Evolutionary conservation across 768 basidiomycete genomes (phyloP), one percentile per base, ranked within the genome.

Genomic region (Suillus discolor): DNA sequence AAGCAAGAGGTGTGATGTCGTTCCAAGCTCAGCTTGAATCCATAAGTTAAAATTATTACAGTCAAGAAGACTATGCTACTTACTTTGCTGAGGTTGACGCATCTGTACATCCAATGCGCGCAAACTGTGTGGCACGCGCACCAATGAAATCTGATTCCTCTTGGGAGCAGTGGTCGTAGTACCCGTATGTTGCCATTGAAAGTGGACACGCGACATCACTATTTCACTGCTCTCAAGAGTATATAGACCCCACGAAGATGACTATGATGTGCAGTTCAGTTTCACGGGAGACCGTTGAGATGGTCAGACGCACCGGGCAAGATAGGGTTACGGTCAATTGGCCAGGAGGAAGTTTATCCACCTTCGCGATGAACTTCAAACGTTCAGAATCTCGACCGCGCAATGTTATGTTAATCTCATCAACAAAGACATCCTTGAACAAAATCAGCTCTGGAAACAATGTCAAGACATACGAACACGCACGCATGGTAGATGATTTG

Each of bases 401-500:
- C 20, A 94, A 78, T n/a, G 78, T 79, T 39, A 93, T 79, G 51
- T 78, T 81, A 25, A 96, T 79, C 72, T 87, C 84, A 66, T 92
- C 89, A 20, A 87, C 79, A 0, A 83, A 77, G 23, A 97, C 65
- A 8, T 79, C 75, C 93, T 96, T 65, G 2, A 28, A 25, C 62
- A 61, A 63, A 55, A 57, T 70, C 64, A 66, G 70, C 55, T 44
- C 57, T 53, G 49, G 41, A 57, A 62, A 51, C 51, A 42, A 49
- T 42, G 45, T 28, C 42, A 42, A 45, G 36, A 23, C 18, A 42
- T 25, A n/a, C 42, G 36, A 62, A 12, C 28, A 79, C 90, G 75
- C 74, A 96, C 96, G 69, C 93, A 92, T 39, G 93, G 89, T 28
- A 97, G 74, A 45, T 77, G 76, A 71, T 94, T 98, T 39, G 77